phyloP scores from a whole-genome alignment of 2,329 filamentous ascomycete genomes.

The Akanthomyces lecanii region DNA sequence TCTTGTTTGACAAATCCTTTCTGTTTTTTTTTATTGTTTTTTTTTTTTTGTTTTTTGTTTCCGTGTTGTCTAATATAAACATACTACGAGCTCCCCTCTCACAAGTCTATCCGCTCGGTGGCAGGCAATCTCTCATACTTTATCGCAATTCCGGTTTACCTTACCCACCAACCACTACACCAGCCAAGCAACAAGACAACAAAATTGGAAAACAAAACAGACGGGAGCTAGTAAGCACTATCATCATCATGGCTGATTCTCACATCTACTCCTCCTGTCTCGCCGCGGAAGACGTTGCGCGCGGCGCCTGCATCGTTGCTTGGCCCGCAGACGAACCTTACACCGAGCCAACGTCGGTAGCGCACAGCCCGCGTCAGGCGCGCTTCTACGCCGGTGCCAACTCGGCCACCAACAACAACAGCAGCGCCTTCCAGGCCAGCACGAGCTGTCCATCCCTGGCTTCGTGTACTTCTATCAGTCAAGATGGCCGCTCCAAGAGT shows the following conservation, averaged over 20 bases:
- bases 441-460: background rate
- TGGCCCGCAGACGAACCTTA: slow-evolving; percentile 28
- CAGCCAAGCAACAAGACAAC: background rate
- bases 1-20: background rate
- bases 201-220: background rate
- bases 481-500: background rate
- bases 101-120: background rate
- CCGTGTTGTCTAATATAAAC: no score
- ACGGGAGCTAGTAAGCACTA: background rate
- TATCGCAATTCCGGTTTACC: background rate
- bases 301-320: slow-evolving; percentile 26
- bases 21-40: background rate
- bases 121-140: background rate
- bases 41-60: background rate
- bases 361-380: slow-evolving; percentile 3
- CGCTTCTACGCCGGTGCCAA: background rate
- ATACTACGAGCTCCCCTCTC: background rate
- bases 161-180: no score
- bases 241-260: background rate
- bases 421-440: background rate
- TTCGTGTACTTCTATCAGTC: slow-evolving; percentile 1
- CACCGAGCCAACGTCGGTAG: slow-evolving; percentile 3
- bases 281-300: slow-evolving; percentile 23
- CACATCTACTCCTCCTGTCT: slow-evolving; percentile 24
- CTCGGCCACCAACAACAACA: background rate